A percentile compares a stretch with the other conserved stretches of the same genome.
These are phyloP conservation scores for Spongospora subterranea DNA, from an alignment of 208 protist species.

Conservation along the genomic window DNA sequence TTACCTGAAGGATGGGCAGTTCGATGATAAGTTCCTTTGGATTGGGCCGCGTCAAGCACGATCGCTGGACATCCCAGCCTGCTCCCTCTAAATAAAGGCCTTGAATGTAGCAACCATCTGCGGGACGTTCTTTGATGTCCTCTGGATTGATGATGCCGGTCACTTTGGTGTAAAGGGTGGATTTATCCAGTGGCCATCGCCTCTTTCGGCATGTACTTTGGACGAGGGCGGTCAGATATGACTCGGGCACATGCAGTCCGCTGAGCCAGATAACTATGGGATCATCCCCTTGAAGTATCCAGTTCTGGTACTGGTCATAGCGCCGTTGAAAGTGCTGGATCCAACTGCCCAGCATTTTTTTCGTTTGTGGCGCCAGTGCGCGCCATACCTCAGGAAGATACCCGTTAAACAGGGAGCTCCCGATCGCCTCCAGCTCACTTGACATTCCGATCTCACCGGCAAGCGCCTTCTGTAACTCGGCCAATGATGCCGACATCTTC, in stretches of 20 bases:
- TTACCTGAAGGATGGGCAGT: constrained; percentile 95
- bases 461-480: constrained; percentile 92
- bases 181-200: constrained; percentile 96
- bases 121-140: constrained; percentile 81
- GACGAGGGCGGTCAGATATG: constrained; percentile 95
- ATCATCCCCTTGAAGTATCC: constrained; percentile 88
- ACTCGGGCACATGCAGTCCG: constrained; percentile 97
- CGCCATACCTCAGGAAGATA: constrained; percentile 90
- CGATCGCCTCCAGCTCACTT: constrained; percentile 91
- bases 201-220: constrained; percentile 96
- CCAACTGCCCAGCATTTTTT: constrained; percentile 93
- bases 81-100: constrained; percentile 97
- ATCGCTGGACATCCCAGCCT: constrained; percentile 88
- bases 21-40: constrained; percentile 94
- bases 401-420: constrained; percentile 88
- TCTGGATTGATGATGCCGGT: constrained; percentile 80
- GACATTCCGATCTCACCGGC: constrained; percentile 96
- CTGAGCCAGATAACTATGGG: constrained; percentile 97
- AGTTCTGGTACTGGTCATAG: constrained; percentile 90
- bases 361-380: constrained; percentile 87
- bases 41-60: constrained; percentile 81
- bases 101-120: constrained; percentile 91
- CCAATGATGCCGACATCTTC: constrained; percentile 87
- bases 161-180: constrained; percentile 90
- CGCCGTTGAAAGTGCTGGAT: constrained; percentile 91